Evolutionary conservation across 2,329 filamentous ascomycete species (phyloP).

Genomic region (Metarhizium anisopliae): DNA sequence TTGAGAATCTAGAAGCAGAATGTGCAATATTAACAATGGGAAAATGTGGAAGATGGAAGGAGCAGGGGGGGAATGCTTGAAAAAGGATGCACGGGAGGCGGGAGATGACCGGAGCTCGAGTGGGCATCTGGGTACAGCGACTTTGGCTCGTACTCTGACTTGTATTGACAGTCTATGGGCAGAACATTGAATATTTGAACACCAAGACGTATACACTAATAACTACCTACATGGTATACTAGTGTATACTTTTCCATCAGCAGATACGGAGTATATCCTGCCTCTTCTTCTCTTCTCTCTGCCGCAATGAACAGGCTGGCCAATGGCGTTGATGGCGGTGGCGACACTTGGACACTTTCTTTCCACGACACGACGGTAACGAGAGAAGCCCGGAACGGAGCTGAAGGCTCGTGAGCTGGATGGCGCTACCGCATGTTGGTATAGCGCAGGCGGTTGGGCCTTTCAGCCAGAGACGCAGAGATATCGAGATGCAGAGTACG

Average conservation of each 20-base stretch:
- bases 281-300: background rate
- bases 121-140: too few relatives aligned
- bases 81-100: background rate
- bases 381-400: too few relatives aligned
- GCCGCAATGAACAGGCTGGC: background rate
- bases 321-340: background rate
- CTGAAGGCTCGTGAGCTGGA: conserved; percentile 1
- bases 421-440: conserved; percentile 10
- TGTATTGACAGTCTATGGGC: too few relatives aligned
- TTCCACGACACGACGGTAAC: too few relatives aligned
- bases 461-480: background rate
- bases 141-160: too few relatives aligned
- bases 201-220: too few relatives aligned
- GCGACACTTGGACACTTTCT: background rate
- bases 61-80: background rate
- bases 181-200: too few relatives aligned
- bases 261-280: too few relatives aligned
- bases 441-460: conserved; percentile 2
- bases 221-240: too few relatives aligned
- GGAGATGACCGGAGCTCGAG: too few relatives aligned
- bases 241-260: too few relatives aligned
- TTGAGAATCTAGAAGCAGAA: background rate
- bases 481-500: background rate
- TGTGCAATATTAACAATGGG: background rate
- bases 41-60: background rate